Evolutionary conservation across 352 stramenopile genomes (phyloP).

Genomic region (Phytophthora tubulina): DNA sequence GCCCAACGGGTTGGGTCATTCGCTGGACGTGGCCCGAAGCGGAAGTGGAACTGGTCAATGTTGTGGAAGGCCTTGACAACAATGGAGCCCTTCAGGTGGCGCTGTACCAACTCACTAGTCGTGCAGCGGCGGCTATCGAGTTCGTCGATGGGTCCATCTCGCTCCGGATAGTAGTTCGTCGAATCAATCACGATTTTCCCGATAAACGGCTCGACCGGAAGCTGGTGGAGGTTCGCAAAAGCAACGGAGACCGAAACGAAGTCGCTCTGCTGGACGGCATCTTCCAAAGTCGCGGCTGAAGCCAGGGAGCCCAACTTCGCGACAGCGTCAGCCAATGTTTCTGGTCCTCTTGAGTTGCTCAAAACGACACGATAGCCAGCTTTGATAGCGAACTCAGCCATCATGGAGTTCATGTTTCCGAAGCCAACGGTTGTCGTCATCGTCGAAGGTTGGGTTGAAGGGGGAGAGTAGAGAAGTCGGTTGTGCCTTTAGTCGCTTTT

Average conservation of each 20-base stretch:
- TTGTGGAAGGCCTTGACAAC: conserved; percentile 22
- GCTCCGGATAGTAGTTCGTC: conserved; percentile 21
- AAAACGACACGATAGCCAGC: conserved; percentile 20
- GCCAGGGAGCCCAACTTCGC: conserved; percentile 6
- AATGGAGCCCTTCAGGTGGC: conserved; percentile 2
- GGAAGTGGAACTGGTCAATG: conserved; percentile 26
- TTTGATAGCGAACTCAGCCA: conserved; percentile 20
- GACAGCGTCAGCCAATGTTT: conserved; percentile 1
- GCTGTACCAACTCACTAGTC: conserved; percentile 9
- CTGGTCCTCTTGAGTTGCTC: conserved; percentile 22
- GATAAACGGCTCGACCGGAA: conserved; percentile 4
- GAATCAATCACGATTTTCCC: conserved; percentile 24
- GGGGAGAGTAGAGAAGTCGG: too few relatives aligned
- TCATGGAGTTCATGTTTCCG: conserved; percentile 16
- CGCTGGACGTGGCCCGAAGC: background rate
- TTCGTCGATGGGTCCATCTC: background rate
- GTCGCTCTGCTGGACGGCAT: conserved; percentile 12
- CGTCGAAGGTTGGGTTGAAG: too few relatives aligned
- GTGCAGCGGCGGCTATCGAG: conserved; percentile 5
- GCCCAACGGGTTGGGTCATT: conserved; percentile 18
- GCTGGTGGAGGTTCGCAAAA: conserved; percentile 4
- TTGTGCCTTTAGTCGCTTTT: too few relatives aligned
- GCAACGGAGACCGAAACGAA: conserved; percentile 22
- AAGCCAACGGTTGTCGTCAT: conserved; percentile 18
- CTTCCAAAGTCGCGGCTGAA: conserved; percentile 12